Evolutionary conservation across 176 grass and related monocot genomes (phyloP), one percentile per base, ranked within the genome.

Genomic region (Elymus sibiricus): DNA sequence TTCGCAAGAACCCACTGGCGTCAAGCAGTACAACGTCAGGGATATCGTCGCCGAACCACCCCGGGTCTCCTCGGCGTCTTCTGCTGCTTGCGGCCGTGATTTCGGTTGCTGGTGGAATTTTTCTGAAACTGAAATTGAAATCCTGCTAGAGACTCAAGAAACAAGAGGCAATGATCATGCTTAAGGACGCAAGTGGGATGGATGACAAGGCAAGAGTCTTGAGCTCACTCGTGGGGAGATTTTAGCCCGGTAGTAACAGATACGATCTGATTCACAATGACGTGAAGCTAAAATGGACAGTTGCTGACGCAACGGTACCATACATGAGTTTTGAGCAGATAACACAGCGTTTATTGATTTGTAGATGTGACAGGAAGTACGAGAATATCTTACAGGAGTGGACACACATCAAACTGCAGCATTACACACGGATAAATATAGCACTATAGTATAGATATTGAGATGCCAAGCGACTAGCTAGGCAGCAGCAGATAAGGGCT

Each of bases 311-410:
- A 68, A 80, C 34, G 72, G 19, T 29, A 15, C 46, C 35, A 68
- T 78, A 25, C 69, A 69, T 14, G 9, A 15, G 46, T n/a, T 16
- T 49, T 2, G 43, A 60, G 79, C 71, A 26, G 69, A 85, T 46
- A 49, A 21, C 22, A 17, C 34, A 66, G 5, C 26, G 32, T 78
- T 90, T 83, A 87, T 79, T 90, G 26, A 65, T 74, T 22, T 42
- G 17, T 43, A 56, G 31, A 72, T 2, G 58, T 31, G 13, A 74
- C 10, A 4, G 47, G 80, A 61, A 40, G 39, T 24, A 56, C 5
- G 24, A 64, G 8, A 51, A 83, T 74, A 49, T 49, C 14, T 87
- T 84, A 84, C 89, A 90, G 27, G 70, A 73, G 39, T 83, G n/a
- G 44, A 5, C 13, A 84, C 75, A 60, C 16, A 16, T 35, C 80